A percentile compares a stretch with the other conserved stretches of the same genome.
Evolutionary conservation across 768 basidiomycete genomes (phyloP).

Genomic region (Pleurotus eryngii): DNA sequence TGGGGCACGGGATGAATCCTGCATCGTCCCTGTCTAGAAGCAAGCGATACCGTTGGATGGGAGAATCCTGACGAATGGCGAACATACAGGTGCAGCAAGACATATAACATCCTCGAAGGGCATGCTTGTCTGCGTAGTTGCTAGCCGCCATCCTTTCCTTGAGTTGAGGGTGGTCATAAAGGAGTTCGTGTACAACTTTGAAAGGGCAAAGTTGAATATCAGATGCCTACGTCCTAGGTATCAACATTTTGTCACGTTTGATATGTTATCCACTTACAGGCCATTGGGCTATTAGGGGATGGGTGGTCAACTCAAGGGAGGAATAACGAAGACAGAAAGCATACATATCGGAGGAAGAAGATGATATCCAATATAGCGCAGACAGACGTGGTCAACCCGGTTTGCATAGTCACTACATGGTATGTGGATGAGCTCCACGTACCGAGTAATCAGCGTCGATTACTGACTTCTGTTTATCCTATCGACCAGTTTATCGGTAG

Average conservation of each 20-base stretch:
- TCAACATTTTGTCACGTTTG: neutral
- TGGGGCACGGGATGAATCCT: neutral
- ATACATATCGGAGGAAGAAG: conserved; percentile 27
- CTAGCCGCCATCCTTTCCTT: conserved; percentile 26
- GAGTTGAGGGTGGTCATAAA: conserved; percentile 37
- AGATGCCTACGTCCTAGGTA: conserved; percentile 25
- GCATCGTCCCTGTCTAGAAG: neutral
- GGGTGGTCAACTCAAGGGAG: too few species aligned
- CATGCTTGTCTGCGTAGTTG: conserved; percentile 2
- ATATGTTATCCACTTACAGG: conserved; percentile 13
- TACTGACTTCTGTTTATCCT: conserved; percentile 36
- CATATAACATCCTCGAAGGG: neutral
- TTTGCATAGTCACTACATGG: conserved; percentile 33
- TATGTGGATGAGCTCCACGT: neutral
- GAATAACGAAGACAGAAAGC: conserved; percentile 2
- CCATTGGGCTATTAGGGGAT: conserved; percentile 17
- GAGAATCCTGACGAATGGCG: neutral
- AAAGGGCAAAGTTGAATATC: conserved; percentile 34
- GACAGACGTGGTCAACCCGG: conserved; percentile 31
- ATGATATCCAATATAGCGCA: conserved; percentile 31
- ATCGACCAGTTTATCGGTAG: conserved; percentile 39
- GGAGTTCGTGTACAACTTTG: conserved; percentile 37
- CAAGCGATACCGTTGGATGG: neutral
- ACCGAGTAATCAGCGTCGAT: neutral
- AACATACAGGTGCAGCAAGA: neutral